Evolutionary conservation across 2,329 filamentous ascomycete species (phyloP).

Genomic region (Aspergillus candidus): DNA sequence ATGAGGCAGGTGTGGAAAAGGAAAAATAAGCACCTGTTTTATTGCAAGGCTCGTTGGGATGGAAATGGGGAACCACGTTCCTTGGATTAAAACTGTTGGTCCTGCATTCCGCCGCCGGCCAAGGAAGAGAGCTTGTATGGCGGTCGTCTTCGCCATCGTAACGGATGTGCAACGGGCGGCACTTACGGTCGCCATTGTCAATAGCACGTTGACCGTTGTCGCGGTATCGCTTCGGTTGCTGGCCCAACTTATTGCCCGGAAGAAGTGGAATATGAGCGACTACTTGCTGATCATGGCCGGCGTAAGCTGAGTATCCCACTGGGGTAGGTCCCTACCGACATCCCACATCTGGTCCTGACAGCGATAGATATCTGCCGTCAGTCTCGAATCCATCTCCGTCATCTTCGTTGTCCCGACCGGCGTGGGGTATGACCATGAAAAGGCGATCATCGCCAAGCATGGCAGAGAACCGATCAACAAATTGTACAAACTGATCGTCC

Average conservation of each 20-base stretch:
- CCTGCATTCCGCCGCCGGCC: not conserved
- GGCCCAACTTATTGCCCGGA: conserved; percentile 15
- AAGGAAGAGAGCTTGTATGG: conserved; percentile 3
- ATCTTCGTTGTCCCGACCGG: conserved; percentile 18
- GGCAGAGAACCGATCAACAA: conserved; percentile 16
- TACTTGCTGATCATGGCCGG: conserved; percentile 18
- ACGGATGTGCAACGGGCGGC: conserved; percentile 13
- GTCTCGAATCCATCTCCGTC: conserved; percentile 19
- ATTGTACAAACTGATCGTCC: conserved; percentile 17
- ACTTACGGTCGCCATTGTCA: conserved; percentile 14
- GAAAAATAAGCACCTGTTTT: no score
- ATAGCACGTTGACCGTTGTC: conserved; percentile 13
- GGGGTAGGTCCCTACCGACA: not conserved
- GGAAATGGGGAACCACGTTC: no score
- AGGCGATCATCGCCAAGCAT: conserved; percentile 9
- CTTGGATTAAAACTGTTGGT: no score
- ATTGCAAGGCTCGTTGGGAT: no score
- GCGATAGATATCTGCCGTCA: conserved; percentile 15
- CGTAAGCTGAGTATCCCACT: conserved; percentile 5
- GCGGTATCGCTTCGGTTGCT: conserved; percentile 16
- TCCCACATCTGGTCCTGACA: not conserved
- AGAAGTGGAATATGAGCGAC: conserved; percentile 15
- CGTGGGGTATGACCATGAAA: conserved; percentile 18
- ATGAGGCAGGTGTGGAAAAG: no score
- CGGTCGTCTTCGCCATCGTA: conserved; percentile 16